Evolutionary conservation across 2,329 filamentous ascomycete species (phyloP), one percentile per base, ranked within the genome.

Genomic region (Talaromyces sp.): DNA sequence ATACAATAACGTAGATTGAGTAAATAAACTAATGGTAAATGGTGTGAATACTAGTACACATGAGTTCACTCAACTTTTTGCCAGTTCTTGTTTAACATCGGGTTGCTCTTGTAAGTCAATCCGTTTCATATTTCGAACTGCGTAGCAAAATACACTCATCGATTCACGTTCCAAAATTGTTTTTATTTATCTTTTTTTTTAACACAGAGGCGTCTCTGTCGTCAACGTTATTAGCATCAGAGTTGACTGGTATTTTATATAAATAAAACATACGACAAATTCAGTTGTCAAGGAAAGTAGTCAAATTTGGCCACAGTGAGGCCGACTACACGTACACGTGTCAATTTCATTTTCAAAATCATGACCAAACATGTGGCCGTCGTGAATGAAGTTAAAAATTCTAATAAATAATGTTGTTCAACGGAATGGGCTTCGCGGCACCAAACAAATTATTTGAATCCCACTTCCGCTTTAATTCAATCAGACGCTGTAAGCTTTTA

Each of bases 401-500:
- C 10, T 27, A 17, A 12, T 52, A 52, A 35, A 2, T 35, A 35
- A n/a, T n/a, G 11, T 52, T 27, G 8, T 52, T 29, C 5, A 56
- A 27, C 3, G 58, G 48, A 7, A 60, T 54, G 11, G 58, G 58
- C 10, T 60, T 57, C 8, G 58, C 58, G 9, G 54, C 58, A 6
- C 58, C 58, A 59, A 68, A 65, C 55, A 69, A 24, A 65, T 69
- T 67, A 6, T 67, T 65, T 2, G 68, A 69, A 60, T 72, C 70
- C 57, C 63, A 72, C 35, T 59, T 57, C n/a, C 65, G 64, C 62
- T 71, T 71, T 31, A 70, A 59, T 19, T 43, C 56, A 26, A 35
- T 59, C 6, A 72, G 61, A 10, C 65, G 61, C 11, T 65, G 61
- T 43, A 72, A 59, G 58, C 68, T 69, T 9, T 64, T 54, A 21